Conservation (phyloP, 345 rosid genomes). For the Aquilaria malaccensis region DNA sequence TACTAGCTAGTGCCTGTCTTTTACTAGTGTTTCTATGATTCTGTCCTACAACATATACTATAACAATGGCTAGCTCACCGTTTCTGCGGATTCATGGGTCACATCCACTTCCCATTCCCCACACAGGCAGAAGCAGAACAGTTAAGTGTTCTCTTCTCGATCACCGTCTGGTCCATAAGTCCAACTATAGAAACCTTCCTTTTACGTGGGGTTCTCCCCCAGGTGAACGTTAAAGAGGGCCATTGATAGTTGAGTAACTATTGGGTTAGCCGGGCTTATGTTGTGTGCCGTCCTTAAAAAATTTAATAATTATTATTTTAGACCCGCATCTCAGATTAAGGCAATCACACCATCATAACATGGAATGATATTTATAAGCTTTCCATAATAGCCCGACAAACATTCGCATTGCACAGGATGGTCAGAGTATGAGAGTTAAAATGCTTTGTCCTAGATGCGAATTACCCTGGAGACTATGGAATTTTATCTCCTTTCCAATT, state of each 20-base stretch:
- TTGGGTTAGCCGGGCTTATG: background rate
- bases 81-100: slow-evolving; percentile 10
- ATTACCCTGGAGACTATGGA: no score
- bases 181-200: background rate
- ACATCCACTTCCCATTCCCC: slow-evolving; percentile 17
- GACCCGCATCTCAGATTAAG: no score
- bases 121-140: background rate
- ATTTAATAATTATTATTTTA: no score
- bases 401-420: no score
- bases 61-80: background rate
- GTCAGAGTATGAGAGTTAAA: no score
- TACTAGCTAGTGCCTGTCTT: slow-evolving; percentile 14
- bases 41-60: slow-evolving; percentile 14
- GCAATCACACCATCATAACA: no score
- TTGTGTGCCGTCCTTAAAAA: no score
- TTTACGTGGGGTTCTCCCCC: no score
- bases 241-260: background rate
- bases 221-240: background rate
- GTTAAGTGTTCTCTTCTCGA: background rate
- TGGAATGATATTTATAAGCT: no score
- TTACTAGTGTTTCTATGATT: slow-evolving; percentile 17
- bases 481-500: no score
- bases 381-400: no score
- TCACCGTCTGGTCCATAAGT: slow-evolving; percentile 1
- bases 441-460: no score